phyloP scores from a whole-genome alignment of 345 rosid genomes.

The Camelina sativa region DNA sequence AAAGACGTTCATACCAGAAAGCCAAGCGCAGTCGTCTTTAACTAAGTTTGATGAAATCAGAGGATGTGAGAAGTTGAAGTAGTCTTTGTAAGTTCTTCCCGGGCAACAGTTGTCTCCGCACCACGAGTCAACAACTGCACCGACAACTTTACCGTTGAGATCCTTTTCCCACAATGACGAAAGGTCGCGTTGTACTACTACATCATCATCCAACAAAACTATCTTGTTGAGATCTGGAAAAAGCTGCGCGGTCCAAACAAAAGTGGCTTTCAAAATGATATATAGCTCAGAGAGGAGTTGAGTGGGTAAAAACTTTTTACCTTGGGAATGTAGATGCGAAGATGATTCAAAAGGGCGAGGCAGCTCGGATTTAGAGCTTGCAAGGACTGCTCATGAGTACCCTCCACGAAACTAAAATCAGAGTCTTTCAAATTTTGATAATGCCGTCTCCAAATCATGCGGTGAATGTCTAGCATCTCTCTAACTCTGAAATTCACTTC shows the following conservation, averaged over 20 bases:
- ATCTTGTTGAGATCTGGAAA: constrained; percentile 91
- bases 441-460: constrained; percentile 64
- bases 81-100: constrained; percentile 76
- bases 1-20: constrained; percentile 82
- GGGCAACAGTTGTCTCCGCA: constrained; percentile 84
- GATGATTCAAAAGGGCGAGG: constrained; percentile 81
- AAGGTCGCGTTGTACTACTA: constrained; percentile 81
- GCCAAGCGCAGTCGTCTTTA: constrained; percentile 73
- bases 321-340: constrained; percentile 80
- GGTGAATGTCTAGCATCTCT: constrained; percentile 76
- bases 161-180: constrained; percentile 80
- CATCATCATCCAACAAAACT: constrained; percentile 92
- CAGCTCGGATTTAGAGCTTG: constrained; percentile 67
- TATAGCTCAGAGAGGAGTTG: constrained; percentile 4
- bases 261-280: constrained; percentile 42
- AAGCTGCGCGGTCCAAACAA: constrained; percentile 60
- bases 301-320: constrained; percentile 45
- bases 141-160: constrained; percentile 76
- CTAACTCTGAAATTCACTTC: constrained; percentile 71
- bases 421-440: constrained; percentile 61
- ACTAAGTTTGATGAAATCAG: constrained; percentile 63
- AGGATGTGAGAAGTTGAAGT: constrained; percentile 85
- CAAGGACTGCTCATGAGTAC: constrained; percentile 48
- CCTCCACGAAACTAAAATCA: constrained; percentile 49
- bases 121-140: constrained; percentile 75